Evolutionary conservation across 805 yeast genomes (phyloP), one percentile per base, ranked within the genome.

Genomic region (Priceomyces medius): DNA sequence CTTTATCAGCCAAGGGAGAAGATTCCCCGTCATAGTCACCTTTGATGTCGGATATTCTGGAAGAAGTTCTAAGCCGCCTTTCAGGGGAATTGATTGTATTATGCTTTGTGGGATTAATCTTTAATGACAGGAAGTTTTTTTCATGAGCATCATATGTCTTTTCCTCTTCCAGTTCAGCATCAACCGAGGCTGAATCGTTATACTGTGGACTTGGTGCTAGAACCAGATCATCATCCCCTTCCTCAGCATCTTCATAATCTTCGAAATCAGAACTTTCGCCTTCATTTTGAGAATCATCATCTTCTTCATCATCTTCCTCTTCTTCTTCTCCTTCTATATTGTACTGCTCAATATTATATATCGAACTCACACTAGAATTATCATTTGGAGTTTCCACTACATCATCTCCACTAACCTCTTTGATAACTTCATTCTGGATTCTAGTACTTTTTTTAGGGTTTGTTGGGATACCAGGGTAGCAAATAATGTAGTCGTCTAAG

Each of bases 391-490:
- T 28, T 31, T 31, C 29, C 16, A 13, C 18, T 9, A 13, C 35
- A 13, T 31, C 35, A n/a, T 20, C 20, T 13, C 38, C 19, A 17
- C 16, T 21, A 17, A 20, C 16, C 6, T 12, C 38, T 29, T 24
- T 24, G 24, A 24, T 21, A 3, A 24, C 21, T 20, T 41, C 20
- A 27, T 14, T 26, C 23, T 33, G 35, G 16, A 32, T 14, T 13
- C 28, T 21, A n/a, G 20, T 29, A 27, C 31, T 18, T 6, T 26
- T 28, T 19, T 41, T 42, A 18, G 38, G 38, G 23, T 41, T 45
- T 7, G 46, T 39, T 27, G 42, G 42, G 24, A 50, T 58, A 2
- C 73, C 74, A 4, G 76, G 74, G 41, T 53, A 54, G 47, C 76
- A 71, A 14, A 58, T 61, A 1, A 61, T n/a, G 14, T 34, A 29